Evolutionary conservation across 305 asterid species (phyloP), one percentile per base, ranked within the genome.

Genomic region (Fraxinus albicans): DNA sequence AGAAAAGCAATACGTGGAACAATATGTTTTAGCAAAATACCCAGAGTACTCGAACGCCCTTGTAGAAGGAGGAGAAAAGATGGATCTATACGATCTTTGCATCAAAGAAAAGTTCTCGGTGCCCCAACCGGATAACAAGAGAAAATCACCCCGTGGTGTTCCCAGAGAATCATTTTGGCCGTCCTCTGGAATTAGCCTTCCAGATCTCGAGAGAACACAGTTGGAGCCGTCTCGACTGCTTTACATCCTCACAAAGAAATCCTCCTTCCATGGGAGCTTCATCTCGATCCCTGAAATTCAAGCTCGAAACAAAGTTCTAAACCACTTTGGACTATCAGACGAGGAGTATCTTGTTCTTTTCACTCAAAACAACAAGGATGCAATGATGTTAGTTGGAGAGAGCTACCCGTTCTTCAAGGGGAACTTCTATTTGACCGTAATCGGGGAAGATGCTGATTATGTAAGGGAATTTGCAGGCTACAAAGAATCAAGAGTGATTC

Each of bases 371-470:
- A 89, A 89, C 27, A 91, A 87, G 84, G 97, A 91, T 77, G 97
- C 97, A 21, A 90, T 91, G 97, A 93, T 93, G 97, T 70, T 93
- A 83, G 93, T 93, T 17, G 97, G 97, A 34, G 97, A 91, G 76
- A 91, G 97, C 88, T 93, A 91, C 84, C 97, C 95, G 0, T 93
- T 91, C 44, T 91, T 91, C 89, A 89, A 88, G 83, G 94, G 94
- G 82, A 93, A 91, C 53, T 84, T 84, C 50, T 93, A 93, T 73
- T 77, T 93, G 83, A 91, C 92, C 0, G 84, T 84, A 13, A 83
- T 93, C 4, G 88, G 87, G 3, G 93, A 93, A 81, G 94, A 90
- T 19, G 79, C 69, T 2, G 97, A 93, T 84, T 89, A 40, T 12
- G 90, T 89, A 3, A 90, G 84, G 87, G 95, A 90, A 80, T 93